These are phyloP conservation scores for Dendrothele bispora DNA, from an alignment of 768 basidiomycete genomes.

Conservation along the genomic window DNA sequence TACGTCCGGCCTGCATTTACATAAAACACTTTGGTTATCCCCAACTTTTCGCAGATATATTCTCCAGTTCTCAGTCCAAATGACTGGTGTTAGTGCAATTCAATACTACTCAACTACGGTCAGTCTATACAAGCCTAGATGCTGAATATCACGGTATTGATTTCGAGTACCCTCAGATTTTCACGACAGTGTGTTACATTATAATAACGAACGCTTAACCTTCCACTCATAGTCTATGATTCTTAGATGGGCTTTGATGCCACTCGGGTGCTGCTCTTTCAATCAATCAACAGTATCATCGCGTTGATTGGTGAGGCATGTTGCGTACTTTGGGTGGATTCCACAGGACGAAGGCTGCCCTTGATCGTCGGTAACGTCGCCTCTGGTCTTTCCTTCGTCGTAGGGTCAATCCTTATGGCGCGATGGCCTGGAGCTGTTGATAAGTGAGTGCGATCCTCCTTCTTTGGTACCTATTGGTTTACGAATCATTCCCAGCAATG, in stretches of 20 bases:
- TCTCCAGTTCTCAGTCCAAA: slow-evolving; percentile 57
- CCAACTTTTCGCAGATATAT: slow-evolving; percentile 36
- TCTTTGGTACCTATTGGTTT: not conserved
- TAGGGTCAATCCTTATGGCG: slow-evolving; percentile 44
- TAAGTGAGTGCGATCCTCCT: slow-evolving; percentile 26
- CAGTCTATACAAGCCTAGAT: slow-evolving; percentile 1
- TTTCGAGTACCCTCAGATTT: slow-evolving; percentile 24
- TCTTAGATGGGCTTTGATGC: slow-evolving; percentile 43
- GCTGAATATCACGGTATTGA: not conserved
- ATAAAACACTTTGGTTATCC: too few species aligned
- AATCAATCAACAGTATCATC: slow-evolving; percentile 54
- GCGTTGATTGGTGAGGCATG: slow-evolving; percentile 51
- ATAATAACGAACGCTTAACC: slow-evolving; percentile 8
- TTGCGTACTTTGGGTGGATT: slow-evolving; percentile 46
- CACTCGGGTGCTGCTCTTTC: slow-evolving; percentile 47
- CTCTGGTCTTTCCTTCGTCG: slow-evolving; percentile 42
- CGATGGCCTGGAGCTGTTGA: slow-evolving; percentile 42
- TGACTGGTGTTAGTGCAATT: slow-evolving; percentile 60
- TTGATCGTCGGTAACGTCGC: slow-evolving; percentile 42
- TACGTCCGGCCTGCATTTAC: slow-evolving; percentile 22
- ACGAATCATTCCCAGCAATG: slow-evolving; percentile 24
- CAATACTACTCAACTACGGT: slow-evolving; percentile 53
- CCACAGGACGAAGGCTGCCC: slow-evolving; percentile 37
- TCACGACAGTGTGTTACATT: slow-evolving; percentile 29
- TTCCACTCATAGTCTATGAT: not conserved